Evolutionary conservation across 2,329 filamentous ascomycete species (phyloP).

Genomic region (Aspergillus glaucus): DNA sequence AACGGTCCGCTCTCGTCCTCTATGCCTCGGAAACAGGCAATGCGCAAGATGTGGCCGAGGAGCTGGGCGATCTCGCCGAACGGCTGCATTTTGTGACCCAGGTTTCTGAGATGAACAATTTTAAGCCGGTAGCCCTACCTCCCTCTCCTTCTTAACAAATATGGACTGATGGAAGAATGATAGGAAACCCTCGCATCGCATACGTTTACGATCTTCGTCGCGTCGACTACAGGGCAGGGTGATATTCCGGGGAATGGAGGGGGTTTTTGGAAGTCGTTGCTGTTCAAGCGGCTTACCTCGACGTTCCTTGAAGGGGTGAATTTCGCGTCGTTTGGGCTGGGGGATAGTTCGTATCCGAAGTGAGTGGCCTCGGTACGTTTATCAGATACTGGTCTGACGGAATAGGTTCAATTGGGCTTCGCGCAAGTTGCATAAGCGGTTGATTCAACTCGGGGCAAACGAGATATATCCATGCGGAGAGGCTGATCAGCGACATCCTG

Average conservation of each 20-base stretch:
- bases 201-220: conserved; percentile 57
- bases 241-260: conserved; percentile 81
- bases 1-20: conserved; percentile 60
- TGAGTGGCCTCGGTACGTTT: conserved; percentile 38
- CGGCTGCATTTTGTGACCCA: conserved; percentile 71
- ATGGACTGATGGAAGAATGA: neutral
- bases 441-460: conserved; percentile 74
- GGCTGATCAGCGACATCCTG: conserved; percentile 86
- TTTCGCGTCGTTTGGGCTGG: conserved; percentile 84
- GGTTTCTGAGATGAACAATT: conserved; percentile 69
- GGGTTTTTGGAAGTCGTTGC: conserved; percentile 75
- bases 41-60: conserved; percentile 82
- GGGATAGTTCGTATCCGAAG: conserved; percentile 92
- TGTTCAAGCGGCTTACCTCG: conserved; percentile 69
- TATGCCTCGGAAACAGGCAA: conserved; percentile 97
- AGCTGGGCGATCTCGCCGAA: conserved; percentile 68
- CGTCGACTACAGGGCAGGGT: conserved; percentile 92
- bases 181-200: conserved; percentile 32
- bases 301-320: conserved; percentile 61
- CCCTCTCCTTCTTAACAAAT: neutral
- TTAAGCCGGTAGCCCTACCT: conserved; percentile 59
- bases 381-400: conserved; percentile 2
- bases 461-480: conserved; percentile 74
- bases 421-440: conserved; percentile 76
- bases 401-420: conserved; percentile 85